Base-by-base conservation (phyloP, 2,329 filamentous ascomycete species). In the Penicillium hordei region DNA sequence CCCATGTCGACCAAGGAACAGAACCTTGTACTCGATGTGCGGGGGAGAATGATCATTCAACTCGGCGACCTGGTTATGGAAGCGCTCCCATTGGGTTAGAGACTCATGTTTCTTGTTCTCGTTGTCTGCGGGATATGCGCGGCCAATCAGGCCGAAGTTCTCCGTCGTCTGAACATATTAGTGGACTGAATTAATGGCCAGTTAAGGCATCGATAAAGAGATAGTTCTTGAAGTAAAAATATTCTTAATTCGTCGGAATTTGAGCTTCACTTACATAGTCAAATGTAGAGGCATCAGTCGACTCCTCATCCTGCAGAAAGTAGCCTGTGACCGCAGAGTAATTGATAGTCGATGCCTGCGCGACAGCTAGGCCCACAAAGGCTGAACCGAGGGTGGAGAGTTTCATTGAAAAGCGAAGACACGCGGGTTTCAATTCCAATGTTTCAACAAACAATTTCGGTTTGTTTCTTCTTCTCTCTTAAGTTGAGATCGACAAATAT, bases 361-460 rank as follows among this genome's bases (percentile, higher is more conserved):
- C 94, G 60, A 91, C 85, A 4, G 88, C 85, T 0, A 96, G 81
- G 1, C 84, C 81, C 0, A 92, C 77, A 0, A 90, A 92, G 48
- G 86, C 86, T 0, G 90, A 87, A 0, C 92, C 91, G 0, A 89
- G 83, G 0, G 90, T 86, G 66, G 95, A 86, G 33, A 96, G 75
- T 62, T 61, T 70, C 69, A 71, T 71, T 31, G 15, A 43, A 55
- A 50, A 40, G 29, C 39, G 38, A 25, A 33, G 23, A 51, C 52
- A 54, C 25, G 34, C 33, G 46, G 43, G 7, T 38, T 49, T 43
- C 60, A 51, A 44, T 44, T 7, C 3, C 29, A 36, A 38, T 13
- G 15, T 50, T 13, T 36, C 39, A 23, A 34, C 15, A n/a, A 33
- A 55, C n/a, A 33, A 29, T n/a, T 55, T 42, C 25, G 21, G 12